These are phyloP conservation scores for Neurospora cerealis DNA, from an alignment of 495 filamentous ascomycete species.

Conservation along the genomic window DNA sequence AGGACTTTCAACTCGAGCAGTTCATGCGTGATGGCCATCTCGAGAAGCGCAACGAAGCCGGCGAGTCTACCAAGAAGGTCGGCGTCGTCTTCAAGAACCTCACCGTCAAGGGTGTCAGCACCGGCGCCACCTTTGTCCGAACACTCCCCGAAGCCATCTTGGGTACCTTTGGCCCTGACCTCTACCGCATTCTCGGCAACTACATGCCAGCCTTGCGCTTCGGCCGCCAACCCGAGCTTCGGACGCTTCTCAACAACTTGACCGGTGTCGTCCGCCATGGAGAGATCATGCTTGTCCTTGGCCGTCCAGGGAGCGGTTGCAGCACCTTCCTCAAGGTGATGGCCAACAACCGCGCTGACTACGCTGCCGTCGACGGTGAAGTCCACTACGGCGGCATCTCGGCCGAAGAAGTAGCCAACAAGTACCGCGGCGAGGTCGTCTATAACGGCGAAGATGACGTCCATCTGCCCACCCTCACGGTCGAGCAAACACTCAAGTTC, in stretches of 20 bases:
- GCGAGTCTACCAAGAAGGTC: conserved; percentile 68
- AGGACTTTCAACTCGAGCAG: conserved; percentile 58
- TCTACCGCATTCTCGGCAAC: conserved; percentile 56
- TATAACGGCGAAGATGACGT: conserved; percentile 78
- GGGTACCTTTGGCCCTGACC: conserved; percentile 77
- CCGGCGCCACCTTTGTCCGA: conserved; percentile 56
- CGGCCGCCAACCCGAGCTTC: conserved; percentile 31
- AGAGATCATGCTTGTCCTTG: conserved; percentile 74
- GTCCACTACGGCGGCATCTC: conserved; percentile 70
- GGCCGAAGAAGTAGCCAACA: conserved; percentile 53
- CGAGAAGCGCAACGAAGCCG: conserved; percentile 58
- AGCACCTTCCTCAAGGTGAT: conserved; percentile 72
- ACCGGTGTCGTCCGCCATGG: conserved; percentile 69
- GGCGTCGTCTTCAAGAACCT: conserved; percentile 77
- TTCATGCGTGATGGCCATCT: conserved; percentile 76
- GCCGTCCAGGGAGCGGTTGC: conserved; percentile 71
- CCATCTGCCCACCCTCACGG: conserved; percentile 68
- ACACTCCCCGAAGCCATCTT: conserved; percentile 69
- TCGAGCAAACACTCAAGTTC: conserved; percentile 74
- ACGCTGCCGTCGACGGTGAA: conserved; percentile 58
- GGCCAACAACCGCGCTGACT: conserved; percentile 57
- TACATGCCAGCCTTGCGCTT: conserved; percentile 54
- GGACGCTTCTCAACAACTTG: conserved; percentile 64
- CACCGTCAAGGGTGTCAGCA: conserved; percentile 62
- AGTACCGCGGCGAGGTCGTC: conserved; percentile 72